Evolutionary conservation across 345 rosid species (phyloP).

Genomic region (Limnanthes douglasii): DNA sequence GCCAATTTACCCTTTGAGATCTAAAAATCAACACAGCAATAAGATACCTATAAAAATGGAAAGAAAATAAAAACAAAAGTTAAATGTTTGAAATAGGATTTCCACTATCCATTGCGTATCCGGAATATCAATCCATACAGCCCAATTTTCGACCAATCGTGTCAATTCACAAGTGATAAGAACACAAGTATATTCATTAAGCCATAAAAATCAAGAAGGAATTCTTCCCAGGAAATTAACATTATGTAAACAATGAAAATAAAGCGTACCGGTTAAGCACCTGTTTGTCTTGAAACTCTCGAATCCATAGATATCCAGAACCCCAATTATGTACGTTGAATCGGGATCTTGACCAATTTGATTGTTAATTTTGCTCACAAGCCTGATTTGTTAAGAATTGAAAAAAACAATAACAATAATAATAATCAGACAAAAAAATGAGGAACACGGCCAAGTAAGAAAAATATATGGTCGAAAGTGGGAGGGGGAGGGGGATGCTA

Average conservation of each 20-base stretch:
- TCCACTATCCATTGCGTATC: not conserved
- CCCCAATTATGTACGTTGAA: constrained; percentile 71
- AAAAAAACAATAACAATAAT: constrained; percentile 8
- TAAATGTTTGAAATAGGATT: constrained; percentile 5
- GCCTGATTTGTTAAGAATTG: constrained; percentile 29
- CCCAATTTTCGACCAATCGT: not conserved
- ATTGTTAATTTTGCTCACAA: constrained; percentile 79
- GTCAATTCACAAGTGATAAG: not conserved
- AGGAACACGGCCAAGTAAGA: constrained; percentile 39
- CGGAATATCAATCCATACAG: not conserved
- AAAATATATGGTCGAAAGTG: constrained; percentile 7
- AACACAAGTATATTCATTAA: constrained; percentile 8
- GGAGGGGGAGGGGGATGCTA: too few species aligned
- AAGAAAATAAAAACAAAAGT: not conserved
- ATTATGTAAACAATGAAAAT: constrained; percentile 27
- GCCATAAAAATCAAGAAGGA: too few species aligned
- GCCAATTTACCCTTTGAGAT: too few species aligned
- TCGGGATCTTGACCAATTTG: constrained; percentile 87
- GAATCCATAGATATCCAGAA: constrained; percentile 97
- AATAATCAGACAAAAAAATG: constrained; percentile 12
- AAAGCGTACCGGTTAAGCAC: constrained; percentile 98
- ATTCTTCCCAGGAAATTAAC: constrained; percentile 13
- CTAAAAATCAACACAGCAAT: too few species aligned
- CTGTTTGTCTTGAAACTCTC: constrained; percentile 99
- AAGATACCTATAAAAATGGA: too few species aligned